Evolutionary conservation across 495 filamentous ascomycete genomes (phyloP), one percentile per base, ranked within the genome.

Genomic region (Sordaria brevicollis): DNA sequence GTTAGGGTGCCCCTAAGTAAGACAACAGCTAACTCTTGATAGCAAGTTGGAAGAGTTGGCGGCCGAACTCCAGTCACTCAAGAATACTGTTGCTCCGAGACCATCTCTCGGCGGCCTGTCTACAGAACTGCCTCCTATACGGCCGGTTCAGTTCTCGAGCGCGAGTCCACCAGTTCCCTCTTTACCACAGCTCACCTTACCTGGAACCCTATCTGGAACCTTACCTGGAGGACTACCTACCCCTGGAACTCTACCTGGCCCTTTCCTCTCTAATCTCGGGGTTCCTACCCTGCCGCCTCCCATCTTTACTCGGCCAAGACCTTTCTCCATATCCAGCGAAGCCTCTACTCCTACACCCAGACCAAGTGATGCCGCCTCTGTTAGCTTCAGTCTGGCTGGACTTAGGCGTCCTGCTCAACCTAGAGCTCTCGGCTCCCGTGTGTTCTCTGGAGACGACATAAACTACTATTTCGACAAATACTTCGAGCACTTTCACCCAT

Each of bases 1-100:
- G 49, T 62, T 62, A 62, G 49, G 49, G 49, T 62, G 17, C 49
- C 29, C 25, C 49, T 57, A 29, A 49, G 3, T 25, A 54, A 49
- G 33, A 65, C 37, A 34, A 43, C 37, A 19, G 35, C 54, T 65
- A 38, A 36, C 36, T 15, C 67, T 15, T 34, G 33, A 69, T 38
- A 82, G 82, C 72, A 83, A 84, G 67, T 69, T 84, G 13, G 82
- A 84, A 37, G 79, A 84, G 62, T 73, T 84, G 5, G 81, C 79
- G 33, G 78, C 80, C 65, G 82, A 83, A 69, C 76, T 84, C 4
- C 77, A 80, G 71, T 81, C 75, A 67, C 83, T 84, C 74, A 81
- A 81, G 68, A 77, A 83, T 21, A 80, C 80, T 66, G 81, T 83
- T 29, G 76, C 74, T 65, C 72, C 75, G 9, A 43, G 72, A 19